Evolutionary conservation across 495 filamentous ascomycete genomes (phyloP), one percentile per base, ranked within the genome.

Genomic region (Aspergillus nanangensis): DNA sequence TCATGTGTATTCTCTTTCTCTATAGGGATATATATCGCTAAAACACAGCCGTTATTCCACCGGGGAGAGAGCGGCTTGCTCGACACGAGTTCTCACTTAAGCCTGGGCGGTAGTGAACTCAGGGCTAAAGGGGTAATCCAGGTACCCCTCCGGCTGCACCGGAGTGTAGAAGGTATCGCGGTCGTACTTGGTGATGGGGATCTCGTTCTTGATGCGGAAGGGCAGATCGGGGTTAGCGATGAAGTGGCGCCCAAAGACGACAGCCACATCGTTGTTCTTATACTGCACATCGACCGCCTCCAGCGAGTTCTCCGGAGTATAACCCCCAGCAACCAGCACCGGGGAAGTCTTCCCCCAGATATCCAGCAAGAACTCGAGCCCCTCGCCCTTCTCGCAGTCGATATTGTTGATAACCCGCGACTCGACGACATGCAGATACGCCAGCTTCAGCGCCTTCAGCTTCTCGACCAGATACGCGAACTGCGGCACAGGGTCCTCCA

Each of bases 201-300:
- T 67, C 0, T 71, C 77, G 25, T 82, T 57, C 52, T 69, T 56
- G 9, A 88, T 45, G 45, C 79, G 65, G 49, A 78, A 84, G 4
- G 75, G 67, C 47, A 90, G 53, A 58, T 89, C 85, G 1, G 86
- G 85, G 35, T 77, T 89, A 42, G 80, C 69, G 48, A 88, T 80
- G 56, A 81, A 90, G 37, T 70, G 71, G n/a, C 79, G 57, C 19
- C 84, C 84, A 60, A 83, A 87, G 3, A 71, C 73, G 29, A 77
- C 58, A 0, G 67, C 66, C 17, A 81, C 57, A 24, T 83, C 63
- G 44, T 67, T 61, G 20, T 72, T 68, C 41, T 62, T 58, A 52
- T 77, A 76, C 19, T 74, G 50, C 43, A 72, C 54, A 36, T 81
- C 74, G 8, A 77, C 72, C 7, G 73, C 58, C 20, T 60, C 41